Evolutionary conservation across 768 basidiomycete genomes (phyloP).

Genomic region (Scleroderma bovista): DNA sequence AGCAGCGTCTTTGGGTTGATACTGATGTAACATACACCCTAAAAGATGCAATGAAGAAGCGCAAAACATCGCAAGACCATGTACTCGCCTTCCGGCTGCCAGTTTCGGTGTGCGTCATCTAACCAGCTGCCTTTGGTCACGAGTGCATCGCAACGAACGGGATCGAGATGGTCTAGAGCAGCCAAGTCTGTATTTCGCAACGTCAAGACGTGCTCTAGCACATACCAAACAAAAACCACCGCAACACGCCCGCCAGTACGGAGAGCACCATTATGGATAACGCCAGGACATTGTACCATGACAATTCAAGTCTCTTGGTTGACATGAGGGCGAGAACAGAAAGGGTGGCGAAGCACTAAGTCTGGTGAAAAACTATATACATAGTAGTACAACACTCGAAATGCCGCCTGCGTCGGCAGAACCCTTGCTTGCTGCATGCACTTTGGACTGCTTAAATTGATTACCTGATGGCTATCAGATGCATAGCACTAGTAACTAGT

Average conservation of each 20-base stretch:
- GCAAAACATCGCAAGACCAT: constrained; percentile 18
- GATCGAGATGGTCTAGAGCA: constrained; percentile 61
- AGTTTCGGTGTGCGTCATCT: constrained; percentile 57
- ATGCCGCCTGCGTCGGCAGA: no score
- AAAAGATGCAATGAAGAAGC: constrained; percentile 8
- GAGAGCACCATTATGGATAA: constrained; percentile 35
- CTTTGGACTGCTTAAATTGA: no score
- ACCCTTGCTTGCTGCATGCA: no score
- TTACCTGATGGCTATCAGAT: no score
- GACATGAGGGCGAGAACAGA: constrained; percentile 15
- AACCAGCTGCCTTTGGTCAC: constrained; percentile 75
- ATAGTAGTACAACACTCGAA: no score
- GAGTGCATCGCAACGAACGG: constrained; percentile 65
- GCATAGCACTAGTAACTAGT: no score
- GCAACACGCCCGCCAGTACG: constrained; percentile 38
- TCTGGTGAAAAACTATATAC: no score
- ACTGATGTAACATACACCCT: constrained; percentile 80
- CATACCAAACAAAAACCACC: constrained; percentile 42
- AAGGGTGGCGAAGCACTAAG: neutral
- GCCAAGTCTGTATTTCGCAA: constrained; percentile 2
- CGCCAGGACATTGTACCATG: constrained; percentile 48
- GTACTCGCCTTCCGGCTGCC: constrained; percentile 76
- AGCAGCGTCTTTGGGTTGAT: constrained; percentile 48
- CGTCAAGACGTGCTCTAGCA: constrained; percentile 5
- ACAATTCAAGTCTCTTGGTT: constrained; percentile 33